These are phyloP conservation scores for Colletotrichum musicola DNA, from an alignment of 2,329 filamentous ascomycete genomes.

Conservation along the genomic window DNA sequence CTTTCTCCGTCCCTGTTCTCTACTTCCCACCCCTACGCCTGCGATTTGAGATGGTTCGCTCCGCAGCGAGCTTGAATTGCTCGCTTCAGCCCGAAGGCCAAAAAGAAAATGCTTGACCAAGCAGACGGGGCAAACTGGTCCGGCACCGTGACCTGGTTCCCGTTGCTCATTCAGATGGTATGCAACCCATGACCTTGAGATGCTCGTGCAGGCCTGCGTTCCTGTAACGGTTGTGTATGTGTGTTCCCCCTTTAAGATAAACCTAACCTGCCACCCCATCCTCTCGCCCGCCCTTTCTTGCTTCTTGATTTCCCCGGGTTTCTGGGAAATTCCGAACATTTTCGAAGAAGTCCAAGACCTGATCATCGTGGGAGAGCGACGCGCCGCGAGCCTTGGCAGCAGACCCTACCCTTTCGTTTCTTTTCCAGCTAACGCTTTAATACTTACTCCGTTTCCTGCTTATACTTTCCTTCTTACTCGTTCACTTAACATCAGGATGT, in stretches of 20 bases:
- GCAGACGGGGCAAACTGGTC: neutral
- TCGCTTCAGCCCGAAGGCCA: slow-evolving; percentile 22
- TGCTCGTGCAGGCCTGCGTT: neutral
- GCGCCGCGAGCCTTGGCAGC: slow-evolving; percentile 36
- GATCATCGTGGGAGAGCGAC: slow-evolving; percentile 26
- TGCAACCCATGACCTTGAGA: slow-evolving; percentile 24
- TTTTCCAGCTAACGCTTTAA: slow-evolving; percentile 1
- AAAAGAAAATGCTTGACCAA: neutral
- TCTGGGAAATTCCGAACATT: slow-evolving; percentile 34
- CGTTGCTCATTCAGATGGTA: slow-evolving; percentile 14
- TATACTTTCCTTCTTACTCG: neutral
- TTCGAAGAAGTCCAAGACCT: slow-evolving; percentile 16
- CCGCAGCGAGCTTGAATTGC: slow-evolving; percentile 20
- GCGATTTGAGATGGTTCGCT: slow-evolving; percentile 33
- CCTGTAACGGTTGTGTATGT: neutral
- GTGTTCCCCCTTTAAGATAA: slow-evolving; percentile 24
- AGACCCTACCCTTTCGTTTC: neutral
- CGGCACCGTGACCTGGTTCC: neutral
- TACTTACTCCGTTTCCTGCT: neutral
- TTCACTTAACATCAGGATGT: slow-evolving; percentile 30
- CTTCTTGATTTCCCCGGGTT: slow-evolving; percentile 26
- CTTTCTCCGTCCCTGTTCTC: slow-evolving; percentile 20
- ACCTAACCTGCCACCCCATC: slow-evolving; percentile 33
- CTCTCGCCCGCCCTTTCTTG: neutral
- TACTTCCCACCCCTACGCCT: neutral